Conservation (phyloP, 148 eudicot species). For the Rhododendron molle region DNA sequence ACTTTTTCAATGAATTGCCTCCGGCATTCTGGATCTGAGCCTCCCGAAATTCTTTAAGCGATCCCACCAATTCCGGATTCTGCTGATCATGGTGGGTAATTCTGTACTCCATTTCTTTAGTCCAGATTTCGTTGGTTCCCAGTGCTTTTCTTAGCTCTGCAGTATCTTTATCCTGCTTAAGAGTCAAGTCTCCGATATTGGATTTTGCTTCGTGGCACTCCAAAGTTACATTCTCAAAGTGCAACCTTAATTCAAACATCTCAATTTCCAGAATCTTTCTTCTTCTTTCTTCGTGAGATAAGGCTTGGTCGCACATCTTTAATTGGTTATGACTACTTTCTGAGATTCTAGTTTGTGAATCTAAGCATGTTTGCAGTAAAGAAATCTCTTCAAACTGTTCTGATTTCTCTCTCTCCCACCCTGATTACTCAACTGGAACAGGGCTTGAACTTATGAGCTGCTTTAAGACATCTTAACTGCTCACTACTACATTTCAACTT, state of each 20-base stretch:
- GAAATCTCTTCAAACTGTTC: conserved; percentile 47
- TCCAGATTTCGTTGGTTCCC: conserved; percentile 42
- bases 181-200: conserved; percentile 23
- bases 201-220: too few species aligned
- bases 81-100: conserved; percentile 56
- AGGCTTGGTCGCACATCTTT: conserved; percentile 63
- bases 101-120: conserved; percentile 59
- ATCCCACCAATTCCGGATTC: conserved; percentile 48
- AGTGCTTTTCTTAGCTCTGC: conserved; percentile 43
- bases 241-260: too few species aligned
- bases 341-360: conserved; percentile 52
- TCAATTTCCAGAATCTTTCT: too few species aligned
- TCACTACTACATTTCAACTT: too few species aligned
- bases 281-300: conserved; percentile 63
- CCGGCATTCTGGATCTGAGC: conserved; percentile 51
- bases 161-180: conserved; percentile 57
- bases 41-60: conserved; percentile 56
- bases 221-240: too few species aligned
- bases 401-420: conserved; percentile 53
- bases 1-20: conserved; percentile 28
- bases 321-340: conserved; percentile 46
- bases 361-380: conserved; percentile 47
- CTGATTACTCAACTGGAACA: conserved; percentile 41
- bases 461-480: conserved; percentile 17
- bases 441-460: conserved; percentile 61